Percentiles rank a stretch among this genome's conserved stretches.
These are phyloP conservation scores for Cyclospora cayetanensis DNA, from an alignment of 169 alveolate species.

Conservation along the genomic window DNA sequence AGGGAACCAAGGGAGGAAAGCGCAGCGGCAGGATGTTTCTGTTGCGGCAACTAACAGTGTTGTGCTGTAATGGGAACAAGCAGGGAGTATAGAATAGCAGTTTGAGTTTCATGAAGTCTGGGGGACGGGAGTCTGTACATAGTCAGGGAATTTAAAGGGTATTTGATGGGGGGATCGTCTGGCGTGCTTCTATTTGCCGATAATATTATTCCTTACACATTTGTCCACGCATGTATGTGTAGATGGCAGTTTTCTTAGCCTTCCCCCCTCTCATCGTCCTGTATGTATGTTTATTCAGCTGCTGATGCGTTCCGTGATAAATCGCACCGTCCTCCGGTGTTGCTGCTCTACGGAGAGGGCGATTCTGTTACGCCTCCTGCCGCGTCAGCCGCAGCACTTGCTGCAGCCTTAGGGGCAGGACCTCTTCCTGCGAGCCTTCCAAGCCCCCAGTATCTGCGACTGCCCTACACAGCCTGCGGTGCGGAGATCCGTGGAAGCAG, in stretches of 20 bases:
- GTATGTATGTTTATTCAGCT: not conserved
- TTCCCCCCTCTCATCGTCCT: no score
- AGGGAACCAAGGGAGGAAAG: not conserved
- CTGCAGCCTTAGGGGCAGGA: not conserved
- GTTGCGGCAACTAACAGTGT: not conserved
- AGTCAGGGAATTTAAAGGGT: no score
- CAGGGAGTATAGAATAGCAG: no score
- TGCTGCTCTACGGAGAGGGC: constrained; percentile 14
- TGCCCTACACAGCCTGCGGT: not conserved
- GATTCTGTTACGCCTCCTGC: not conserved
- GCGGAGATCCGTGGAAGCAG: not conserved
- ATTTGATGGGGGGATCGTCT: no score
- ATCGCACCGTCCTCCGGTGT: constrained; percentile 4
- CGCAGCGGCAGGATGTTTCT: not conserved
- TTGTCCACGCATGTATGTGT: no score
- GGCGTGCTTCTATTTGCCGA: no score
- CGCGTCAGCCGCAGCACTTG: not conserved
- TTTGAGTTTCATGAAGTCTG: no score
- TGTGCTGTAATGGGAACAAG: no score
- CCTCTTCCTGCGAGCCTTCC: not conserved
- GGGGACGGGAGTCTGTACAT: no score
- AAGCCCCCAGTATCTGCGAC: not conserved
- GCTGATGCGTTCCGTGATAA: constrained; percentile 11
- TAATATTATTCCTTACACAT: no score
- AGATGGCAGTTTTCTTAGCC: no score